These are phyloP conservation scores for Cercospora sp. DNA, from an alignment of 2,329 filamentous ascomycete genomes.

Conservation along the genomic window DNA sequence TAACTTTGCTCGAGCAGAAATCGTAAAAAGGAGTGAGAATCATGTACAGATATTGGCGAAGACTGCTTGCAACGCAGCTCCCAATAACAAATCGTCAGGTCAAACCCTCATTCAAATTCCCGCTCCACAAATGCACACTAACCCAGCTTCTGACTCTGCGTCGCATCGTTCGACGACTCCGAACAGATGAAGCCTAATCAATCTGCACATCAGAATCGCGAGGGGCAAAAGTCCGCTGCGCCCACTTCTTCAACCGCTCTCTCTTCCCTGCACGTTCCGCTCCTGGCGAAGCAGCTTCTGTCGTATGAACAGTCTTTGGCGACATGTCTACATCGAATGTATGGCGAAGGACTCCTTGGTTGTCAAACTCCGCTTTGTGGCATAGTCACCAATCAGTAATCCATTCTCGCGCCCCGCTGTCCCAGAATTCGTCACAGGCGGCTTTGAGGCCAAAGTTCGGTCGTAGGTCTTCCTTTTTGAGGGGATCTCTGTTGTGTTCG, in stretches of 20 bases:
- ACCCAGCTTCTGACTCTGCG: not conserved
- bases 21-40: not conserved
- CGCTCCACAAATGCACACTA: not conserved
- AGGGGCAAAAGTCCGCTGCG: slow-evolving; percentile 4
- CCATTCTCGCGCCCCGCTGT: slow-evolving; percentile 89
- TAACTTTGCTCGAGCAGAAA: slow-evolving; percentile 18
- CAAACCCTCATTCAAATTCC: not conserved
- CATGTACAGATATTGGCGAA: not conserved
- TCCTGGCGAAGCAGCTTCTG: not conserved
- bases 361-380: slow-evolving; percentile 8
- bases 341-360: slow-evolving; percentile 6
- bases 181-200: not conserved
- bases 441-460: slow-evolving; percentile 79
- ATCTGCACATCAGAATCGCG: slow-evolving; percentile 6
- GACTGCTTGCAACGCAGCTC: not conserved
- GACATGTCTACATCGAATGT: not conserved
- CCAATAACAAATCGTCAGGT: too few relatives aligned
- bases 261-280: not conserved
- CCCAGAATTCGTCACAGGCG: slow-evolving; percentile 81
- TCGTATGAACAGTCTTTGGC: not conserved
- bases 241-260: slow-evolving; percentile 10
- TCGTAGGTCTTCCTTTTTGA: slow-evolving; percentile 68
- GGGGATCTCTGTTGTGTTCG: slow-evolving; percentile 42
- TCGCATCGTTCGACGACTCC: not conserved
- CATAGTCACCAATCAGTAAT: slow-evolving; percentile 32